Evolutionary conservation across 1,284 basidiomycete species (phyloP).

Genomic region (Cerioporus squamosus): DNA sequence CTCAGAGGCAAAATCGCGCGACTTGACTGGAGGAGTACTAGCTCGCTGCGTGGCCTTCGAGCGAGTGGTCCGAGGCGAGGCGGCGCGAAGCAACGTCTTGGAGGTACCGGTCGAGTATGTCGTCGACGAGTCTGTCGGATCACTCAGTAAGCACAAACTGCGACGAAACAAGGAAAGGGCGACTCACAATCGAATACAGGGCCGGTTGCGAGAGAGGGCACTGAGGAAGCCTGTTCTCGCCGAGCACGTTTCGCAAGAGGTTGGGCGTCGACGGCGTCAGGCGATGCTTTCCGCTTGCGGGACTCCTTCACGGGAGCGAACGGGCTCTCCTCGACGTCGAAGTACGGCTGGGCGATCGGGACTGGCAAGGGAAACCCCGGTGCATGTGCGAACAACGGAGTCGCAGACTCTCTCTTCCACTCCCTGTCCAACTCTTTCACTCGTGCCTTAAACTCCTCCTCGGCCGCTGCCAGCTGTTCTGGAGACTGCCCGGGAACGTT

Average conservation of each 20-base stretch:
- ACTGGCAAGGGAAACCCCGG: constrained; percentile 1
- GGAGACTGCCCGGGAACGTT: constrained; percentile 37
- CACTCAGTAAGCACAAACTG: background rate
- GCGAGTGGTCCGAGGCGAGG: background rate
- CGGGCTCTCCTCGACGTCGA: background rate
- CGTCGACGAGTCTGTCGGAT: constrained; percentile 1
- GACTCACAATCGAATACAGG: constrained; percentile 10
- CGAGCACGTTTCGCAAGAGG: constrained; percentile 9
- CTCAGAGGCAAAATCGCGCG: constrained; percentile 32
- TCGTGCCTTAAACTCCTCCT: background rate
- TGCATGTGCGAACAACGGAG: background rate
- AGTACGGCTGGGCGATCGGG: background rate
- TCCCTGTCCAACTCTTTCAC: background rate
- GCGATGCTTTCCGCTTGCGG: constrained; percentile 7
- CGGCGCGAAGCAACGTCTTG: constrained; percentile 9
- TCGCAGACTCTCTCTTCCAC: background rate
- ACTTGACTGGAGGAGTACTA: constrained; percentile 21
- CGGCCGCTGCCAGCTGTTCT: constrained; percentile 25
- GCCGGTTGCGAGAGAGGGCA: background rate
- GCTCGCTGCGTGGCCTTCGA: background rate
- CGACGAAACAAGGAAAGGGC: background rate
- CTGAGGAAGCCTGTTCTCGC: background rate
- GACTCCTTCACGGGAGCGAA: no score
- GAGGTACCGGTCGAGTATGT: constrained; percentile 9
- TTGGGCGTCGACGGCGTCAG: background rate